Conservation (phyloP, 768 basidiomycete genomes). For the Trametes cinnabarina region DNA sequence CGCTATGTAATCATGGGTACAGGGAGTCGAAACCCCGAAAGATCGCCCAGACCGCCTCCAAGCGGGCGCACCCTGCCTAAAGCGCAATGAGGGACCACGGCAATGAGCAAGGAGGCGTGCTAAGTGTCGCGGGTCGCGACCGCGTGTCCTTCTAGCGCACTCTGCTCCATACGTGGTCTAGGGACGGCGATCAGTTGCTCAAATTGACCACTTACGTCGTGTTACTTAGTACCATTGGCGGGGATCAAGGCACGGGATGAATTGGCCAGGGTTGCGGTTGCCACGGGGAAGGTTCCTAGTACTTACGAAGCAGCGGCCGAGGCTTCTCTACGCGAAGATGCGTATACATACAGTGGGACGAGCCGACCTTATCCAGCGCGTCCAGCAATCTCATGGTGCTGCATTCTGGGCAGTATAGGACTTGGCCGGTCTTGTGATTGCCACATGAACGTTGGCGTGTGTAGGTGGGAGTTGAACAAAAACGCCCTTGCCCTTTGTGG, state of each 20-base stretch:
- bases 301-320: too few relatives aligned
- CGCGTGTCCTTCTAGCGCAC: not conserved
- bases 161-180: not conserved
- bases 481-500: too few relatives aligned
- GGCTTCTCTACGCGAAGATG: not conserved
- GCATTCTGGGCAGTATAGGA: not conserved
- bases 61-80: not conserved
- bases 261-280: too few relatives aligned
- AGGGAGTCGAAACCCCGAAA: not conserved
- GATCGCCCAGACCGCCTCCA: not conserved
- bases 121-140: not conserved
- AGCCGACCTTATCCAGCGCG: not conserved
- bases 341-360: not conserved
- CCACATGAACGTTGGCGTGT: not conserved
- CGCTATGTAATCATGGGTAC: slow-evolving; percentile 8
- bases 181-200: not conserved
- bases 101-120: not conserved
- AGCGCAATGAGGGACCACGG: not conserved
- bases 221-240: too few relatives aligned
- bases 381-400: not conserved
- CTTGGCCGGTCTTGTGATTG: not conserved
- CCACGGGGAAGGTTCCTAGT: too few relatives aligned
- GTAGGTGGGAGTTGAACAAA: not conserved
- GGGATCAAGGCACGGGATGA: too few relatives aligned
- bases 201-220: too few relatives aligned